Percentiles rank a stretch among this genome's conserved stretches.
Evolutionary conservation across 2,329 filamentous ascomycete species (phyloP).

Genomic region (Aspergillus neoniger): DNA sequence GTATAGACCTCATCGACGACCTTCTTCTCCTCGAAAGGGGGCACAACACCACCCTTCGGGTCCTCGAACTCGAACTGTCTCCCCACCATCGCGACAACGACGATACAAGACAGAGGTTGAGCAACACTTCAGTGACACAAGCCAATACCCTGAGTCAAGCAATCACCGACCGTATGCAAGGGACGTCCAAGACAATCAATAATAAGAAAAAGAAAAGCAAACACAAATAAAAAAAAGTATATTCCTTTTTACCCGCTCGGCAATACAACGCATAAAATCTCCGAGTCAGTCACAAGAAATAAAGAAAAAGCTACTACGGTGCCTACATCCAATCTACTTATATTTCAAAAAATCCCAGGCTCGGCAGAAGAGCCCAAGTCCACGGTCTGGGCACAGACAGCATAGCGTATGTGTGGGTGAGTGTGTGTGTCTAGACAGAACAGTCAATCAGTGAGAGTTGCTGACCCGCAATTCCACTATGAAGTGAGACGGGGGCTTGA

Average conservation of each 20-base stretch:
- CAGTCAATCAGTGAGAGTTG: no score
- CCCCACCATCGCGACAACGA: background rate
- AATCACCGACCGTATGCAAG: background rate
- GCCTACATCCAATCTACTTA: no score
- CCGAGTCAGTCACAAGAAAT: no score
- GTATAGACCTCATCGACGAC: constrained; percentile 1
- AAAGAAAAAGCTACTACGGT: no score
- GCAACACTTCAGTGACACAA: background rate
- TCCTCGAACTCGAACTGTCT: background rate
- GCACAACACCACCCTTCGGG: background rate
- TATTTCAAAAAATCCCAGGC: no score
- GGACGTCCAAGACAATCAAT: background rate
- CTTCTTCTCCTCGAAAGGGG: background rate
- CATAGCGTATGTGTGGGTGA: no score
- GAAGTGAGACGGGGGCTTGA: constrained; percentile 15
- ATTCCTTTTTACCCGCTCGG: background rate
- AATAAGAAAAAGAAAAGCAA: background rate
- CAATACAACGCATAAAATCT: background rate
- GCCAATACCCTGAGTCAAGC: no score
- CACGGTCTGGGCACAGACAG: no score
- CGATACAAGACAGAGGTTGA: background rate
- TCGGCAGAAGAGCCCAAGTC: no score
- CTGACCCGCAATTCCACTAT: background rate
- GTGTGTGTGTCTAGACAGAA: no score
- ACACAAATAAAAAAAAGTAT: background rate